A percentile compares a stretch with the other conserved stretches of the same genome.
Conservation (phyloP, 225 moss, liverwort and hornwort genomes). For the Polytrichum formosum region DNA sequence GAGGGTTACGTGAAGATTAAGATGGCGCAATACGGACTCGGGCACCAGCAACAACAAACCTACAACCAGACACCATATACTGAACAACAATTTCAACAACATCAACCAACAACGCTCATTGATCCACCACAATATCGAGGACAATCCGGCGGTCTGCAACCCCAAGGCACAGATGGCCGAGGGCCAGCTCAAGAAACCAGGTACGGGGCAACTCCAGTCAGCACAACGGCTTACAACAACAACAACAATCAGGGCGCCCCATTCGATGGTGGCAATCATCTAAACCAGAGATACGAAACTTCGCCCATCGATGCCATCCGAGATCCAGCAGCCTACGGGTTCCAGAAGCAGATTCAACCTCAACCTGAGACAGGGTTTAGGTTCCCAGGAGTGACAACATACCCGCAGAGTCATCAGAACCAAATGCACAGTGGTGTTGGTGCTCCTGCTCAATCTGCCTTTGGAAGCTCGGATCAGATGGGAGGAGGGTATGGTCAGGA, state of each 20-base stretch:
- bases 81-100: background rate
- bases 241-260: background rate
- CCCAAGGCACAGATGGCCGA: background rate
- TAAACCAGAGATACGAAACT: background rate
- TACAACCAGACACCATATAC: background rate
- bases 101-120: slow-evolving; percentile 2
- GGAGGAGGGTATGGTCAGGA: background rate
- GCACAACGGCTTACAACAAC: slow-evolving; percentile 15
- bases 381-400: slow-evolving; percentile 8
- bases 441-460: background rate
- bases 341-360: slow-evolving; percentile 3
- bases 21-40: no score
- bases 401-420: background rate
- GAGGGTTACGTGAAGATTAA: no score
- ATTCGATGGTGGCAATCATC: background rate
- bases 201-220: slow-evolving; percentile 32
- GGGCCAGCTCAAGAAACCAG: slow-evolving; percentile 35
- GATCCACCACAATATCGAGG: slow-evolving; percentile 21
- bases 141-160: slow-evolving; percentile 21
- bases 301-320: background rate
- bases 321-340: slow-evolving; percentile 17
- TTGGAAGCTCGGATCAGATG: background rate
- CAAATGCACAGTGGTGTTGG: background rate
- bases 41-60: background rate
- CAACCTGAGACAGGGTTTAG: slow-evolving; percentile 6